phyloP scores from a whole-genome alignment of 164 flowering plant genomes.

The Euptelea pleiosperma region DNA sequence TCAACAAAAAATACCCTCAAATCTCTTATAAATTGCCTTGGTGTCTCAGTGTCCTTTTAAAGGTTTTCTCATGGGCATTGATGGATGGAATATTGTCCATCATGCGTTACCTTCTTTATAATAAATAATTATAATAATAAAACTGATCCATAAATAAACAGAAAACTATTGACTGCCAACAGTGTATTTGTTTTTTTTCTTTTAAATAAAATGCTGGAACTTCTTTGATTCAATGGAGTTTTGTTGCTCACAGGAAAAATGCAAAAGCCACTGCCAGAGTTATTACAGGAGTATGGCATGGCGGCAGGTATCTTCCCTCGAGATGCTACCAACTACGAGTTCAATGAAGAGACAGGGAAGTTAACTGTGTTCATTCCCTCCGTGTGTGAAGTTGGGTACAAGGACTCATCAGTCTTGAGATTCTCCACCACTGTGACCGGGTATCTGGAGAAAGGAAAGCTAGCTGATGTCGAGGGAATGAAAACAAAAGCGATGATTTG shows the following conservation, averaged over 20 bases:
- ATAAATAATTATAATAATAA: too few species aligned
- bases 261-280: slow-evolving; percentile 83
- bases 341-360: slow-evolving; percentile 81
- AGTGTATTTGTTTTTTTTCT: not conserved
- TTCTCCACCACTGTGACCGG: slow-evolving; percentile 70
- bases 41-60: not conserved
- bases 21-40: not conserved
- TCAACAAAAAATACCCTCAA: not conserved
- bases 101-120: too few species aligned
- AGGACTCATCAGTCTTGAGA: slow-evolving; percentile 77
- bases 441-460: slow-evolving; percentile 83
- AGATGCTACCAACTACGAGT: slow-evolving; percentile 94
- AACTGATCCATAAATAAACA: not conserved
- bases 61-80: too few species aligned
- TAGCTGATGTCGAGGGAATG: slow-evolving; percentile 73
- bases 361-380: slow-evolving; percentile 76
- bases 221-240: not conserved
- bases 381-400: slow-evolving; percentile 89
- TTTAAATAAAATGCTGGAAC: not conserved
- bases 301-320: slow-evolving; percentile 84
- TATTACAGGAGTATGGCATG: slow-evolving; percentile 72
- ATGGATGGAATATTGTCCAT: too few species aligned
- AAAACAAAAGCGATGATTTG: slow-evolving; percentile 88
- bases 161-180: not conserved
- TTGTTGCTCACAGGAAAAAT: slow-evolving; percentile 60